Evolutionary conservation across 2,329 filamentous ascomycete species (phyloP).

Genomic region (Colletotrichum sp.): DNA sequence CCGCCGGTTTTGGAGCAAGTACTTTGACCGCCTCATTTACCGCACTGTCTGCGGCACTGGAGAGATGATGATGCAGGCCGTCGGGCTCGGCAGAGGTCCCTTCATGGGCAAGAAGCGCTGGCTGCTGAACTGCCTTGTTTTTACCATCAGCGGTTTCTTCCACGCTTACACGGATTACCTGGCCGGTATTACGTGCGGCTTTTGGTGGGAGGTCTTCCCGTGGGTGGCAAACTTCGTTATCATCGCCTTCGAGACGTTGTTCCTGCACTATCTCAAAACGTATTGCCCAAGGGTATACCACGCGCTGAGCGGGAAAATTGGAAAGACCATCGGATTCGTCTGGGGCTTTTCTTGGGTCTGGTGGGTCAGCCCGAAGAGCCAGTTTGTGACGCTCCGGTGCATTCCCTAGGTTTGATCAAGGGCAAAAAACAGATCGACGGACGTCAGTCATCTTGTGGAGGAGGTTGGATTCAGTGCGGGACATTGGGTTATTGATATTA

Average conservation of each 20-base stretch:
- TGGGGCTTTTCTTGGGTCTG: constrained; percentile 14
- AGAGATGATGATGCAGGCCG: not conserved
- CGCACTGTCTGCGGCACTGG: constrained; percentile 1
- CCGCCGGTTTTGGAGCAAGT: constrained; percentile 24
- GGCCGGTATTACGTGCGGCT: not conserved
- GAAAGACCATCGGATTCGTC: not conserved
- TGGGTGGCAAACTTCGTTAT: constrained; percentile 8
- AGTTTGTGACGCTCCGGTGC: not conserved
- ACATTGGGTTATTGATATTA: not conserved
- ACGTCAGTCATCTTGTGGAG: not conserved
- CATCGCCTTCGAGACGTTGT: constrained; percentile 2
- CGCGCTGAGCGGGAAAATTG: not conserved
- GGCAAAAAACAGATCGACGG: not conserved
- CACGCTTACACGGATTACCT: constrained; percentile 3
- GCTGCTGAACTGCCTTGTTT: constrained; percentile 19
- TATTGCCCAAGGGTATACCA: not conserved
- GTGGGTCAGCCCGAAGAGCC: constrained; percentile 2
- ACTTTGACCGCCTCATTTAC: constrained; percentile 23
- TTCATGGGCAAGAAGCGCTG: constrained; percentile 8
- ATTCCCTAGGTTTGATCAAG: not conserved
- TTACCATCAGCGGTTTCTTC: constrained; percentile 9
- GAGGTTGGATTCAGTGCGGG: not conserved
- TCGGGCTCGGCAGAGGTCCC: not conserved
- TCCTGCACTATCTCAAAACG: not conserved
- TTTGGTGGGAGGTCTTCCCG: constrained; percentile 5